A percentile compares a stretch with the other conserved stretches of the same genome.
Conservation (phyloP, 2,329 filamentous ascomycete genomes). For the Claviceps quebecensis region DNA sequence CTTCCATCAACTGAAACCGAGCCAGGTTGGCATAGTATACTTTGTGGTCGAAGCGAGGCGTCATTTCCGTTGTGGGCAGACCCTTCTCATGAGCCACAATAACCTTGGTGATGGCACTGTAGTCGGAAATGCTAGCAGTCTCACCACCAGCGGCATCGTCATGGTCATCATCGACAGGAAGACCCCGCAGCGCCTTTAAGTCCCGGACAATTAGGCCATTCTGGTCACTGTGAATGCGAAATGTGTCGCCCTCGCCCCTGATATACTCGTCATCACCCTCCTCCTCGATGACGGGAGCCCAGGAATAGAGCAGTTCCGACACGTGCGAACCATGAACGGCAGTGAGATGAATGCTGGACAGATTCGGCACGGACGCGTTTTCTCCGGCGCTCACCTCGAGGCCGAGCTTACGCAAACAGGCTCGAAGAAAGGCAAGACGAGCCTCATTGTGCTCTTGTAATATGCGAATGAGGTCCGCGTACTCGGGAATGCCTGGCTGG, state of each 20-base stretch:
- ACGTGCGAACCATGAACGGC: constrained; percentile 50
- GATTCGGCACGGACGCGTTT: constrained; percentile 55
- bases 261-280: constrained; percentile 59
- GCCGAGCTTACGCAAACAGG: constrained; percentile 66
- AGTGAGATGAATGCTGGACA: constrained; percentile 74
- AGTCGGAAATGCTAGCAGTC: constrained; percentile 53
- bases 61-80: constrained; percentile 57
- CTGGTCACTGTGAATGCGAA: constrained; percentile 57
- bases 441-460: constrained; percentile 55
- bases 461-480: constrained; percentile 52
- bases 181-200: constrained; percentile 34
- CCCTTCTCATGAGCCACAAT: constrained; percentile 57
- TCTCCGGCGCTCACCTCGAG: constrained; percentile 59
- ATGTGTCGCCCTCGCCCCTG: constrained; percentile 69
- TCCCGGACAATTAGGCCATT: constrained; percentile 42
- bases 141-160: constrained; percentile 16
- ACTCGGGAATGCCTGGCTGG: constrained; percentile 52
- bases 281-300: constrained; percentile 52
- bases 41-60: constrained; percentile 75
- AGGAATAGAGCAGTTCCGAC: constrained; percentile 50
- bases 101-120: constrained; percentile 57
- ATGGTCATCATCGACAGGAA: constrained; percentile 21
- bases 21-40: constrained; percentile 60
- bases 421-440: constrained; percentile 62
- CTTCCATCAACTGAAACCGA: constrained; percentile 44